Conservation (phyloP, 306 rosid species). For the Senna tora region DNA sequence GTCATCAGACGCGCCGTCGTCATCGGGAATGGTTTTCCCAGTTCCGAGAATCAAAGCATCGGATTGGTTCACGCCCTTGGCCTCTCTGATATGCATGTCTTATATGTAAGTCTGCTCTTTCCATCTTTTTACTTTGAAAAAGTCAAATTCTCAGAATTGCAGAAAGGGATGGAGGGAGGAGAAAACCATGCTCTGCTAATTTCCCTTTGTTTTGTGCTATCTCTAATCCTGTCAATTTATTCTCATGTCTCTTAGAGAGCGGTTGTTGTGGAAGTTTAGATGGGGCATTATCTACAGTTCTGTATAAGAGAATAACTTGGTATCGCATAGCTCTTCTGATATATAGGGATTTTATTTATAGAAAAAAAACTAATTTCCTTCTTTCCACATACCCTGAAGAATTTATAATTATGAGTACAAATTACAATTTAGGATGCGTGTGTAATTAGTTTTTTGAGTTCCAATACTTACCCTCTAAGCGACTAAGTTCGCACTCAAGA, state of each 20-base stretch:
- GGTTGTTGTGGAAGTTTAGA: not conserved
- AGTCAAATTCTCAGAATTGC: not conserved
- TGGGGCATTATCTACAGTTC: not conserved
- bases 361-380: not conserved
- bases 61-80: conserved; percentile 95
- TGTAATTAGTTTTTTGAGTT: not conserved
- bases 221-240: not conserved
- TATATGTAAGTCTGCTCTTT: conserved; percentile 53
- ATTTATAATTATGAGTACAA: not conserved
- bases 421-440: not conserved
- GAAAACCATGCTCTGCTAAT: not conserved
- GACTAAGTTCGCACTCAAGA: not conserved
- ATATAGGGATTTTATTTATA: not conserved
- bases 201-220: not conserved
- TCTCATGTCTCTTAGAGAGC: not conserved
- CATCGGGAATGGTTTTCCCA: conserved; percentile 74
- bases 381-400: not conserved
- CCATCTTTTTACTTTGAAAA: not conserved
- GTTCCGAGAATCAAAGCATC: conserved; percentile 84
- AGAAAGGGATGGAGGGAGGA: not conserved
- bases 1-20: conserved; percentile 82
- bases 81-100: conserved; percentile 65
- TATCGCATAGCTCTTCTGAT: not conserved
- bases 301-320: not conserved
- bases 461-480: not conserved